Evolutionary conservation across 495 filamentous ascomycete genomes (phyloP), one percentile per base, ranked within the genome.

Genomic region (Cladorrhinum samala): DNA sequence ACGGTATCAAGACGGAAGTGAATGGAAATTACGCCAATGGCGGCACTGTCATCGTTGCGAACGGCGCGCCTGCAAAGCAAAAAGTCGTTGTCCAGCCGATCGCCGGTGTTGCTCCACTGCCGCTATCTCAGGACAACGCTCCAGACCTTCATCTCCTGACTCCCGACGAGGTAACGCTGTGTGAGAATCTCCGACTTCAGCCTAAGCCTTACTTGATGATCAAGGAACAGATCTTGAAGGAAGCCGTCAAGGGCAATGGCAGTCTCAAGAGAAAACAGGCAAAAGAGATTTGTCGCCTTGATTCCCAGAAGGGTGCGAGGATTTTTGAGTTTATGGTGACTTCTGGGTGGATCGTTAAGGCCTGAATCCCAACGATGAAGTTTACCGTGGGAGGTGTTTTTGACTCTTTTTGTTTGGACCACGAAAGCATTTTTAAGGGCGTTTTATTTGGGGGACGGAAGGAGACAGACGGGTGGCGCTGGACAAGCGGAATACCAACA

Each of bases 311-410:
- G 59, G 77, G 76, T 1, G 74, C 75, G 39, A 80, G 86, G 56
- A 82, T 97, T 41, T 96, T 89, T 65, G 93, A 97, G 61, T 98
- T 97, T 67, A 91, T 95, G 72, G 87, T 93, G 25, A 85, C 90
- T 62, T 84, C 82, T 40, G 93, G 93, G 8, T 97, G 93, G 93
- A 87, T 96, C 51, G 83, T 79, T 25, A 94, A 91, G 72, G 76
- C 76, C 6, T 81, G 67, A 62, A 51, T 20, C n/a, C 11, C 1
- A 21, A 21, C 5, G 14, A 41, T 13, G 27, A 11, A 33, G 27
- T 33, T 33, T 33, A 33, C 11, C 11, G 5, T 33, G 6, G 27
- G 27, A 11, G 6, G 27, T 33, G 5, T 33, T 33, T 33, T 33
- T 33, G 5, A 6, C 11, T 33, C 11, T 33, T 33, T 33, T 33